These are phyloP conservation scores for Bifiguratus adelaidae DNA, from an alignment of 192 early-diverging fungal genomes.

Conservation along the genomic window DNA sequence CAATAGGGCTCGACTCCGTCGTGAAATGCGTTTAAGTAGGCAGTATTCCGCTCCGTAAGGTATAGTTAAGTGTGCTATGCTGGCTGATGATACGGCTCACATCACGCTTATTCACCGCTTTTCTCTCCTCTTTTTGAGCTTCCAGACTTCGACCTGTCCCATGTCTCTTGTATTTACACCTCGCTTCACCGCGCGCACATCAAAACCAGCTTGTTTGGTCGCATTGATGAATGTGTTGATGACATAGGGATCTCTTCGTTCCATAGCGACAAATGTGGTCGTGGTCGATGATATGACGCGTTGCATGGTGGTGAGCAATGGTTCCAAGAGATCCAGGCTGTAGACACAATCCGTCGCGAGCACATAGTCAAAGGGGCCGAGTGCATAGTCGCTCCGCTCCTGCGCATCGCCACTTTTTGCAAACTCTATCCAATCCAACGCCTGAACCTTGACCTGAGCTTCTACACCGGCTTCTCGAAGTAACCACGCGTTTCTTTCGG, in stretches of 20 bases:
- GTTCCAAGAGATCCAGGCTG: slow-evolving; percentile 9
- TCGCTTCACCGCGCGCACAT: slow-evolving; percentile 3
- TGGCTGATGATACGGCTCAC: not conserved
- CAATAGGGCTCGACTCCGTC: too few relatives aligned
- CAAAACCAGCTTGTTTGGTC: slow-evolving; percentile 12
- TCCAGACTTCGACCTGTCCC: slow-evolving; percentile 21
- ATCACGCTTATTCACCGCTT: not conserved
- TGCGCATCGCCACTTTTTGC: not conserved
- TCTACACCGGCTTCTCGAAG: slow-evolving; percentile 2
- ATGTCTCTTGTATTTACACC: slow-evolving; percentile 8
- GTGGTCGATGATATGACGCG: slow-evolving; percentile 1
- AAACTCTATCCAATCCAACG: slow-evolving; percentile 16
- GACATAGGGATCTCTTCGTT: slow-evolving; percentile 16
- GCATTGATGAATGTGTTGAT: slow-evolving; percentile 13
- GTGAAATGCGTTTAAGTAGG: too few relatives aligned
- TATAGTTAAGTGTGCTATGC: too few relatives aligned
- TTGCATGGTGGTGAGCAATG: slow-evolving; percentile 9
- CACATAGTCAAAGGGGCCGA: slow-evolving; percentile 13
- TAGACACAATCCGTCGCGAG: slow-evolving; percentile 23
- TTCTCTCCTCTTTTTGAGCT: slow-evolving; percentile 11
- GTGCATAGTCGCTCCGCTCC: not conserved
- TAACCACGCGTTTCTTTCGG: not conserved
- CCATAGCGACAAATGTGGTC: slow-evolving; percentile 10
- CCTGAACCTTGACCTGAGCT: not conserved
- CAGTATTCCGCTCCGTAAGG: too few relatives aligned